phyloP scores from a whole-genome alignment of 2,329 filamentous ascomycete species.

The Laburnicola sp. region DNA sequence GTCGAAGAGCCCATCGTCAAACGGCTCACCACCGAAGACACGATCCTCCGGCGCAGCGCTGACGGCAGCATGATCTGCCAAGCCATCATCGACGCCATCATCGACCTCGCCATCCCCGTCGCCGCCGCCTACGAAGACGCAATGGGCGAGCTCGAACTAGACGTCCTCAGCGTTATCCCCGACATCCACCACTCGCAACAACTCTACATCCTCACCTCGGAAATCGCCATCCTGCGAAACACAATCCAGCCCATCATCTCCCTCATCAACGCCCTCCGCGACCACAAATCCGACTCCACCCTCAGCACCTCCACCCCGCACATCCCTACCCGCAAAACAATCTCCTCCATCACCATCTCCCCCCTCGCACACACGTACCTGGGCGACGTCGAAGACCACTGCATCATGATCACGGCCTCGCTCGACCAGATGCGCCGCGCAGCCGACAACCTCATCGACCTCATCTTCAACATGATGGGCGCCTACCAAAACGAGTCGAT shows the following conservation, averaged over 20 bases:
- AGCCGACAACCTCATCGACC: slow-evolving; percentile 77
- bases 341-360: slow-evolving; percentile 72
- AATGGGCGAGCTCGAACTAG: slow-evolving; percentile 85
- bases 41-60: slow-evolving; percentile 80
- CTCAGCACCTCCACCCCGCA: slow-evolving; percentile 39
- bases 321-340: slow-evolving; percentile 35
- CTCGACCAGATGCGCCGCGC: slow-evolving; percentile 81
- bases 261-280: slow-evolving; percentile 81
- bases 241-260: slow-evolving; percentile 83
- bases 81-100: slow-evolving; percentile 89
- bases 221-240: slow-evolving; percentile 81
- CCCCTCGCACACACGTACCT: slow-evolving; percentile 84
- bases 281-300: slow-evolving; percentile 62
- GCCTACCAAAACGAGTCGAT: slow-evolving; percentile 90
- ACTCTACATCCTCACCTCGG: slow-evolving; percentile 78
- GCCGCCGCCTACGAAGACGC: slow-evolving; percentile 84
- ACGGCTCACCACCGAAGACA: slow-evolving; percentile 75
- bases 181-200: slow-evolving; percentile 72
- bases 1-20: slow-evolving; percentile 81
- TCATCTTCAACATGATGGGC: slow-evolving; percentile 94
- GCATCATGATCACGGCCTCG: slow-evolving; percentile 77
- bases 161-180: slow-evolving; percentile 83
- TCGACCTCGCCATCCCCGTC: slow-evolving; percentile 87
- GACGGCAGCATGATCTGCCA: slow-evolving; percentile 89
- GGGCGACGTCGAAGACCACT: slow-evolving; percentile 88